Evolutionary conservation across 2,329 filamentous ascomycete genomes (phyloP).

Genomic region (Mariannaea elegans): DNA sequence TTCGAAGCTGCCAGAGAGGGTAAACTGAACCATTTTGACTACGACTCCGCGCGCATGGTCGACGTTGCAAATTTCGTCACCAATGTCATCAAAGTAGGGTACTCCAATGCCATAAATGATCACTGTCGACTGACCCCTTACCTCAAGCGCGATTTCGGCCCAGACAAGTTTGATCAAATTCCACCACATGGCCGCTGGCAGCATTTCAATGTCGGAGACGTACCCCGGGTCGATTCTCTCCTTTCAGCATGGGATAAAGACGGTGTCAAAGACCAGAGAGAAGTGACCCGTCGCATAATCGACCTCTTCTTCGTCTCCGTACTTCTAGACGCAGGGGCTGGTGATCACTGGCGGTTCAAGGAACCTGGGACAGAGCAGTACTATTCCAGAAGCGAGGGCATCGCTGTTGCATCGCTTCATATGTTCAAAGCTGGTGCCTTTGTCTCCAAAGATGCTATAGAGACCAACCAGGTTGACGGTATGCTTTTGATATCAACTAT

Average conservation of each 20-base stretch:
- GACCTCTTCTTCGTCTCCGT: conserved; percentile 71
- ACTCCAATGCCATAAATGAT: not conserved
- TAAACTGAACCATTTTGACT: conserved; percentile 53
- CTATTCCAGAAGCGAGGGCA: conserved; percentile 58
- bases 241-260: conserved; percentile 55
- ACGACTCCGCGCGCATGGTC: conserved; percentile 48
- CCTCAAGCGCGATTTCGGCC: conserved; percentile 59
- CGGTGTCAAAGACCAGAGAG: conserved; percentile 50
- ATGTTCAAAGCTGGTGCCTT: conserved; percentile 58
- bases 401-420: conserved; percentile 59
- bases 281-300: conserved; percentile 62
- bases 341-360: conserved; percentile 57
- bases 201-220: conserved; percentile 67
- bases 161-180: conserved; percentile 55
- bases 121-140: not conserved
- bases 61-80: conserved; percentile 53
- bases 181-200: conserved; percentile 69
- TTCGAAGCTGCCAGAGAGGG: conserved; percentile 48
- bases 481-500: not conserved
- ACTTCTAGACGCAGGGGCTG: conserved; percentile 64
- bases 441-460: conserved; percentile 23
- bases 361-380: conserved; percentile 48
- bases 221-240: conserved; percentile 57
- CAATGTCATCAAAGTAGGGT: conserved; percentile 51
- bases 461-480: conserved; percentile 48